phyloP scores from a whole-genome alignment of 2,329 filamentous ascomycete genomes.

The Daldinia eschscholtzii region DNA sequence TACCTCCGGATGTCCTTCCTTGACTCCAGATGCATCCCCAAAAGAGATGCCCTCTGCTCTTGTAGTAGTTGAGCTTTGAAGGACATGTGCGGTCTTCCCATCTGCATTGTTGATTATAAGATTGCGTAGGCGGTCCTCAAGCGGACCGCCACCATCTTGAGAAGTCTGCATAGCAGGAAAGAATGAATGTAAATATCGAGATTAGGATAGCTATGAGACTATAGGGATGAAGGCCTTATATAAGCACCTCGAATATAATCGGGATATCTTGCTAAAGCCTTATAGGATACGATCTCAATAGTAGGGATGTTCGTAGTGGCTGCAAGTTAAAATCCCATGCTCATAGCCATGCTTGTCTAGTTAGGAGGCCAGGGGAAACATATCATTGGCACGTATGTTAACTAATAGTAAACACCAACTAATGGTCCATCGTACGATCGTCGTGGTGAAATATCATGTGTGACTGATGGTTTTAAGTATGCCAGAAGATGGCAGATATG shows the following conservation, averaged over 20 bases:
- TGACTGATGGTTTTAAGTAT: neutral
- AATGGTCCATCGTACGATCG: slow-evolving; percentile 27
- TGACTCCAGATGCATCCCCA: slow-evolving; percentile 13
- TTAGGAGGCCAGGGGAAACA: neutral
- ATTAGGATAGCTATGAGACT: neutral
- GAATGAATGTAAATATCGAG: slow-evolving; percentile 24
- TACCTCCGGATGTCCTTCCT: slow-evolving; percentile 14
- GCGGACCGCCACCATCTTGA: slow-evolving; percentile 39
- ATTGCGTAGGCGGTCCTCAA: slow-evolving; percentile 70
- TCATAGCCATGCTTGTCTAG: slow-evolving; percentile 13
- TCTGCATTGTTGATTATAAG: slow-evolving; percentile 69
- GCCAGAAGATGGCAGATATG: neutral
- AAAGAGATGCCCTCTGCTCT: slow-evolving; percentile 27
- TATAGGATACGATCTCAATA: slow-evolving; percentile 5
- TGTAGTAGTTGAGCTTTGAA: slow-evolving; percentile 42
- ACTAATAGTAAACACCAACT: slow-evolving; percentile 4
- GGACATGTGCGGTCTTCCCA: slow-evolving; percentile 12
- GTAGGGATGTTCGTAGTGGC: slow-evolving; percentile 13
- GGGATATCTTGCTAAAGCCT: slow-evolving; percentile 4
- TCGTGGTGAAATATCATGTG: slow-evolving; percentile 8
- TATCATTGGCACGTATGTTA: neutral
- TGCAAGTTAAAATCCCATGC: slow-evolving; percentile 13
- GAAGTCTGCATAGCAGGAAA: slow-evolving; percentile 44
- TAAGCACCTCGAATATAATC: neutral
- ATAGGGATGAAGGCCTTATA: neutral